These are phyloP conservation scores for Lactarius trivialis DNA, from an alignment of 768 basidiomycete genomes.

Conservation along the genomic window DNA sequence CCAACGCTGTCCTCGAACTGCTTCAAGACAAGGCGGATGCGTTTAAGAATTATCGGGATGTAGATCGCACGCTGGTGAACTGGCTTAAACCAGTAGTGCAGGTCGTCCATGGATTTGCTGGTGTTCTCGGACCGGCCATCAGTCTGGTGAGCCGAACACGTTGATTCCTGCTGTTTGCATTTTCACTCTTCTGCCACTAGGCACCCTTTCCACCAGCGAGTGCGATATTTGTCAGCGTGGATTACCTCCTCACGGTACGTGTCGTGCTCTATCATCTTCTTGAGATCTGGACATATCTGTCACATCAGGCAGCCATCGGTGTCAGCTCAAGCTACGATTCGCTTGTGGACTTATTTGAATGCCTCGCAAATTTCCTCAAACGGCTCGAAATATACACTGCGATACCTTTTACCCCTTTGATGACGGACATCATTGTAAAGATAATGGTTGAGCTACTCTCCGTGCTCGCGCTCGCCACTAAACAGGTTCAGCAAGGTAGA, in stretches of 20 bases:
- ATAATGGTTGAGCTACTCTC: not conserved
- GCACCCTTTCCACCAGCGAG: not conserved
- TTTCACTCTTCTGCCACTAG: not conserved
- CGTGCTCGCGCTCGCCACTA: not conserved
- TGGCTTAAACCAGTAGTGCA: not conserved
- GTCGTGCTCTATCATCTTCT: not conserved
- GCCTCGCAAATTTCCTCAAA: not conserved
- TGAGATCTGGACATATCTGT: not conserved
- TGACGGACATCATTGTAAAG: not conserved
- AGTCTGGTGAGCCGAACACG: not conserved
- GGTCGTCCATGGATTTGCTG: not conserved
- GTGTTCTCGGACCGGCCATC: not conserved
- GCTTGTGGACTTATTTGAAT: not conserved
- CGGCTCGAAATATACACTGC: not conserved
- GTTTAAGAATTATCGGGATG: constrained; percentile 1
- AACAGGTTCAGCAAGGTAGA: not conserved
- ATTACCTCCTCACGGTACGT: not conserved
- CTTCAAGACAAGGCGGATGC: not conserved
- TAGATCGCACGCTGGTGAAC: not conserved
- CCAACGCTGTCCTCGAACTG: not conserved
- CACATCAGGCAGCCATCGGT: not conserved
- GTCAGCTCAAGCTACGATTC: not conserved
- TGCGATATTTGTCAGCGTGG: not conserved
- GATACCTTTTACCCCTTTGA: not conserved
- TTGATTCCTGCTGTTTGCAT: not conserved